Percentiles rank a stretch among this genome's conserved stretches.
These are phyloP conservation scores for Paracoccidioides brasiliensis DNA, from an alignment of 2,329 filamentous ascomycete genomes.

Conservation along the genomic window DNA sequence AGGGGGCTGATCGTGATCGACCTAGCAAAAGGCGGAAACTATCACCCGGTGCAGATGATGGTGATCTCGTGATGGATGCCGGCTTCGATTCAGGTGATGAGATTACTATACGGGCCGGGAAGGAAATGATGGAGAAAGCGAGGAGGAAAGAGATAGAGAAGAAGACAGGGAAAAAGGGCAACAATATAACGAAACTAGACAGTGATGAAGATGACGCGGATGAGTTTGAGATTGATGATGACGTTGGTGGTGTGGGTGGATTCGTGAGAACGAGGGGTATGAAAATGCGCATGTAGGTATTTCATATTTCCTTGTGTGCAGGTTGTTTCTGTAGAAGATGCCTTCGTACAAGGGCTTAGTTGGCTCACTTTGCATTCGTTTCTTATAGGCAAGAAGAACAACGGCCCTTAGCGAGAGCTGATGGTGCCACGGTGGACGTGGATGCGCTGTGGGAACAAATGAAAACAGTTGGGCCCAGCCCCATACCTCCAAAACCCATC, in stretches of 20 bases:
- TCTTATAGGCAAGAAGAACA: slow-evolving; percentile 31
- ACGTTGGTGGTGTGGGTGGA: slow-evolving; percentile 36
- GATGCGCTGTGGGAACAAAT: slow-evolving; percentile 42
- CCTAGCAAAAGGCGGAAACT: slow-evolving; percentile 29
- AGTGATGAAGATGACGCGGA: slow-evolving; percentile 25
- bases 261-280: slow-evolving; percentile 43
- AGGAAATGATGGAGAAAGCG: slow-evolving; percentile 27
- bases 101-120: slow-evolving; percentile 39
- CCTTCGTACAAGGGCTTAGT: background rate
- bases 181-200: slow-evolving; percentile 16
- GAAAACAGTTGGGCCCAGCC: slow-evolving; percentile 23
- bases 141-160: slow-evolving; percentile 32
- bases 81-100: slow-evolving; percentile 45
- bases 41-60: slow-evolving; percentile 12
- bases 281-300: slow-evolving; percentile 33
- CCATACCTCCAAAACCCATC: slow-evolving; percentile 6
- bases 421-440: slow-evolving; percentile 41
- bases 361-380: slow-evolving; percentile 2
- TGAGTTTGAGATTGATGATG: slow-evolving; percentile 19
- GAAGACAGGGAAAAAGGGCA: slow-evolving; percentile 23
- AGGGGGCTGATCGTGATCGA: slow-evolving; percentile 19
- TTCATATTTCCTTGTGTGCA: background rate
- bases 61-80: slow-evolving; percentile 15
- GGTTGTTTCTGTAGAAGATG: background rate
- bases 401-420: slow-evolving; percentile 34